These are phyloP conservation scores for Neonectria hederae DNA, from an alignment of 2,329 filamentous ascomycete species.

Conservation along the genomic window DNA sequence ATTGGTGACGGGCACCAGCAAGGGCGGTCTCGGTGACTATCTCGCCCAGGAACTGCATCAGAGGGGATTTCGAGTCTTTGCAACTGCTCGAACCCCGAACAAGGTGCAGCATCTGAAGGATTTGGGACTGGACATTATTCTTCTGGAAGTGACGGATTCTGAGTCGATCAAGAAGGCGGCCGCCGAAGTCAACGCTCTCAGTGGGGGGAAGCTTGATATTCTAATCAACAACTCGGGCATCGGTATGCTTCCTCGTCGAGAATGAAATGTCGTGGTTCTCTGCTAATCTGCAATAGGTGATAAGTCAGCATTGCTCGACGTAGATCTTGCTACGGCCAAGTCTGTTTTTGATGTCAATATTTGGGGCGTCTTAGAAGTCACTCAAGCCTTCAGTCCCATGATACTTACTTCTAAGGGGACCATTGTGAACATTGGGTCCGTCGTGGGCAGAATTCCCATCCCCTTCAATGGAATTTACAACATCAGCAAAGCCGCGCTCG, in stretches of 20 bases:
- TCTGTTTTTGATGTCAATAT: conserved; percentile 51
- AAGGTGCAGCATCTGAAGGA: conserved; percentile 46
- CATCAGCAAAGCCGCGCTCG: conserved; percentile 54
- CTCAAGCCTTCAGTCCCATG: conserved; percentile 51
- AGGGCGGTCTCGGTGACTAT: conserved; percentile 53
- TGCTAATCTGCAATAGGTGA: conserved; percentile 23
- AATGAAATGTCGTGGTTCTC: conserved; percentile 14
- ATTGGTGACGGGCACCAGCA: conserved; percentile 52
- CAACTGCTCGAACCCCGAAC: conserved; percentile 49
- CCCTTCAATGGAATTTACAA: conserved; percentile 53
- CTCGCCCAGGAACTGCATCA: conserved; percentile 51
- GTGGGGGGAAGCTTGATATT: conserved; percentile 52
- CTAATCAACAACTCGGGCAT: conserved; percentile 56
- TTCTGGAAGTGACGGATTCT: conserved; percentile 52
- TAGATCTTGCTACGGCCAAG: conserved; percentile 31
- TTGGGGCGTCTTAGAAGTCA: conserved; percentile 51
- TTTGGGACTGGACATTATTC: conserved; percentile 49
- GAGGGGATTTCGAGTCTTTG: conserved; percentile 51
- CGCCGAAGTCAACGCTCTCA: conserved; percentile 44
- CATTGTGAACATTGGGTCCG: conserved; percentile 54
- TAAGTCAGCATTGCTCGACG: conserved; percentile 35
- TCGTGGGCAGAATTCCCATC: conserved; percentile 39
- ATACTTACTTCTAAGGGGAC: conserved; percentile 46
- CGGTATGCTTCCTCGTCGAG: conserved; percentile 32
- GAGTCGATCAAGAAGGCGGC: conserved; percentile 47